Conservation (phyloP, 2,329 filamentous ascomycete species). For the Coniochaeta prunicola region DNA sequence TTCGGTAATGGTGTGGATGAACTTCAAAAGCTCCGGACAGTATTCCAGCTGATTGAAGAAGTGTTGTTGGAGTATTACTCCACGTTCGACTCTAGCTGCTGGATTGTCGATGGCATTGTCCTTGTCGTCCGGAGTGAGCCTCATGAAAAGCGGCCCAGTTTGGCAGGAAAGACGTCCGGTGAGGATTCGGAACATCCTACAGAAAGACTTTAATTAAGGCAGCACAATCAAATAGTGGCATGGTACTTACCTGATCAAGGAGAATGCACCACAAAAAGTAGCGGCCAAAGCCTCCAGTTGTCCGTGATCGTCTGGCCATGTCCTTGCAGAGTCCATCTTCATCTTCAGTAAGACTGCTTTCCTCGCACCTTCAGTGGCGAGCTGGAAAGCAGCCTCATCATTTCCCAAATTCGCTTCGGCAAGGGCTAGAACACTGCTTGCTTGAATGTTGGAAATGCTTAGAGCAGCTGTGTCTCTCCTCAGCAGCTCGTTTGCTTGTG, state of each 20-base stretch:
- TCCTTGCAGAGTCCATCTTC: neutral
- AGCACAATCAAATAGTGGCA: neutral
- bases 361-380: slow-evolving; percentile 9
- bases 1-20: slow-evolving; percentile 14
- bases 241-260: slow-evolving; percentile 10
- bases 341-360: slow-evolving; percentile 9
- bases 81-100: slow-evolving; percentile 5
- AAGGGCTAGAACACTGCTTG: slow-evolving; percentile 12
- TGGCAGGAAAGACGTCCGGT: slow-evolving; percentile 14
- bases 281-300: slow-evolving; percentile 7
- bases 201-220: neutral
- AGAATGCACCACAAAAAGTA: slow-evolving; percentile 14
- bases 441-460: slow-evolving; percentile 13
- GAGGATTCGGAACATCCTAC: slow-evolving; percentile 12
- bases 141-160: slow-evolving; percentile 15
- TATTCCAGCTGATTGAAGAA: slow-evolving; percentile 13
- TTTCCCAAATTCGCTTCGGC: slow-evolving; percentile 13
- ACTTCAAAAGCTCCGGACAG: slow-evolving; percentile 10
- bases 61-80: slow-evolving; percentile 13
- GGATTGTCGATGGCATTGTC: slow-evolving; percentile 3
- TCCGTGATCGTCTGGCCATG: slow-evolving; percentile 1
- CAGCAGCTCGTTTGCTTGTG: slow-evolving; percentile 12
- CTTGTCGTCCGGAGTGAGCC: slow-evolving; percentile 6
- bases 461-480: slow-evolving; percentile 5
- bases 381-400: slow-evolving; percentile 11